These are phyloP conservation scores for Helichrysum umbraculigerum DNA, from an alignment of 129 eudicot genomes.

Conservation along the genomic window DNA sequence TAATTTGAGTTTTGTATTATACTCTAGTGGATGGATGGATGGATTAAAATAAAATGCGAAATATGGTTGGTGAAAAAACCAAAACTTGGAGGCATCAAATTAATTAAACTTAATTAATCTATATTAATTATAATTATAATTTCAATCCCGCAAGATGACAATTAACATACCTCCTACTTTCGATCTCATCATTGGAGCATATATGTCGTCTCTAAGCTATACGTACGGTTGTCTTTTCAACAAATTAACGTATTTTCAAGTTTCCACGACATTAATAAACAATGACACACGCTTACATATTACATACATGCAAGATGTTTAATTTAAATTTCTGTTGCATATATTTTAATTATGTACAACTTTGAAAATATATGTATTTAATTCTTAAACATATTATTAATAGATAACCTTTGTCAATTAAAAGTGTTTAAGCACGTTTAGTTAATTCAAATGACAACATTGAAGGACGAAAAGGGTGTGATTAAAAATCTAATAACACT, in stretches of 20 bases:
- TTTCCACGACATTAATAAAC: background rate
- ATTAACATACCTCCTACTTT: slow-evolving; percentile 17
- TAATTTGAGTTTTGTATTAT: background rate
- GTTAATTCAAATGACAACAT: too few relatives aligned
- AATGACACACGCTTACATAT: background rate
- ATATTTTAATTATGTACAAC: too few relatives aligned
- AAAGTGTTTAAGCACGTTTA: too few relatives aligned
- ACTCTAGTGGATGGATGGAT: background rate
- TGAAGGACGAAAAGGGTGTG: too few relatives aligned
- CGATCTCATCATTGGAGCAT: slow-evolving; percentile 32
- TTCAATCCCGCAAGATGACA: slow-evolving; percentile 18
- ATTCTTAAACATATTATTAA: too few relatives aligned
- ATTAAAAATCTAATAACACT: too few relatives aligned
- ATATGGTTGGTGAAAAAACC: slow-evolving; percentile 31
- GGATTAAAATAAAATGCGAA: background rate
- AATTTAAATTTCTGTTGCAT: background rate
- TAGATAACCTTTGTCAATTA: too few relatives aligned
- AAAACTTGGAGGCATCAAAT: slow-evolving; percentile 34
- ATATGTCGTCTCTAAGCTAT: slow-evolving; percentile 3
- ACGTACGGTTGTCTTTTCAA: background rate
- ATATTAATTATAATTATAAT: background rate
- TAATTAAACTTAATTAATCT: slow-evolving; percentile 5
- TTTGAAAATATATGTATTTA: too few relatives aligned
- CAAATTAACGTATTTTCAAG: background rate
- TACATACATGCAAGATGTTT: background rate